Conservation (phyloP, 2,329 filamentous ascomycete species). For the Scortechinia acanthostroma region DNA sequence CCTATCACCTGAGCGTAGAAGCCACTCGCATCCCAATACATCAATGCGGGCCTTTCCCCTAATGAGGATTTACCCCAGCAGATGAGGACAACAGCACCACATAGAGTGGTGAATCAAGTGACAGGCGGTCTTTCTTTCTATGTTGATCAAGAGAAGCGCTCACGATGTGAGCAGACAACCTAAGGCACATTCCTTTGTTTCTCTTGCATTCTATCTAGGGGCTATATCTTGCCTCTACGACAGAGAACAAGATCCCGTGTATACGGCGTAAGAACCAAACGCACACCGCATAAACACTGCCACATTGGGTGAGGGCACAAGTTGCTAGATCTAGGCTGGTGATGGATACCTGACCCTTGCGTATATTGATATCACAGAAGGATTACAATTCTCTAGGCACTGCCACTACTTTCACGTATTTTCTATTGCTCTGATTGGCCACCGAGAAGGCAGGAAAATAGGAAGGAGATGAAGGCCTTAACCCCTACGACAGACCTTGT, state of each 20-base stretch:
- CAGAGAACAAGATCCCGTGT: not conserved
- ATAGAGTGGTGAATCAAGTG: slow-evolving; percentile 1
- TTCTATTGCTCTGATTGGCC: no score
- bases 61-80: not conserved
- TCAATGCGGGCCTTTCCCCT: not conserved
- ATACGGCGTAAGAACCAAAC: not conserved
- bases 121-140: not conserved
- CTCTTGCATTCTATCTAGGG: not conserved
- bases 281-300: not conserved
- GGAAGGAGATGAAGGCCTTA: no score
- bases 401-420: no score
- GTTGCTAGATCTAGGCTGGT: slow-evolving; percentile 1
- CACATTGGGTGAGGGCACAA: not conserved
- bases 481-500: no score
- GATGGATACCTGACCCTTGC: not conserved
- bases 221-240: not conserved
- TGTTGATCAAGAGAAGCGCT: not conserved
- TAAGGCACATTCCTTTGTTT: not conserved
- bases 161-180: not conserved
- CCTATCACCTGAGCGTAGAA: not conserved
- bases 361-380: no score
- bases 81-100: not conserved
- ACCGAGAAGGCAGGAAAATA: no score
- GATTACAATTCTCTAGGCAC: no score
- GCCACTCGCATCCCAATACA: not conserved